These are phyloP conservation scores for Herpomyces periplanetae DNA, from an alignment of 2,329 filamentous ascomycete species.

Conservation along the genomic window DNA sequence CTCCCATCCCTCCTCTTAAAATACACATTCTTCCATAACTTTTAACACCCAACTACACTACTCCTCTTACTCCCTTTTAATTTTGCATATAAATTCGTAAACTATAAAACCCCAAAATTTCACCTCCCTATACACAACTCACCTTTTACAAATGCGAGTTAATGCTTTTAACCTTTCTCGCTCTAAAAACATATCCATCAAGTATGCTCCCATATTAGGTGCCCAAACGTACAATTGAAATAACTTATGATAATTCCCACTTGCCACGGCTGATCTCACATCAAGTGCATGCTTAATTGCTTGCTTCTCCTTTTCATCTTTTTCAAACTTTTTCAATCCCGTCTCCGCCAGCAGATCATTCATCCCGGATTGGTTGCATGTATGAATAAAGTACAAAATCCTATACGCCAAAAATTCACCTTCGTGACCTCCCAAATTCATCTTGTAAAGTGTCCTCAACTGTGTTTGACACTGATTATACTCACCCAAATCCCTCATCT, in stretches of 20 bases:
- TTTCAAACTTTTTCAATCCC: no score
- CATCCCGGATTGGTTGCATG: constrained; percentile 84
- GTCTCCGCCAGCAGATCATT: constrained; percentile 89
- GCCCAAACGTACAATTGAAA: constrained; percentile 83
- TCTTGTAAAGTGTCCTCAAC: constrained; percentile 54
- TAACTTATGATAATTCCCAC: constrained; percentile 90
- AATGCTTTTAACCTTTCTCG: constrained; percentile 67
- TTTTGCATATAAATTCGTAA: background rate
- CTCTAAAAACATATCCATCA: constrained; percentile 96
- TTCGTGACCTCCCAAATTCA: constrained; percentile 51
- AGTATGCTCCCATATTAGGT: constrained; percentile 81
- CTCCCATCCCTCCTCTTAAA: no score
- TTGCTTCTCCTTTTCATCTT: constrained; percentile 65
- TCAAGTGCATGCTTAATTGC: constrained; percentile 64
- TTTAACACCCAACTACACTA: no score
- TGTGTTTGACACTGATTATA: constrained; percentile 99
- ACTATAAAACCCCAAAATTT: background rate
- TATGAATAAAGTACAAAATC: constrained; percentile 97
- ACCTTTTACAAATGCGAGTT: constrained; percentile 80
- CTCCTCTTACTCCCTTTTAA: no score
- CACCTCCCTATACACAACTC: constrained; percentile 10
- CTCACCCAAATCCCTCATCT: constrained; percentile 98
- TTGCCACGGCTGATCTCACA: constrained; percentile 57
- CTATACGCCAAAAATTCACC: constrained; percentile 96
- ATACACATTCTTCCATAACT: no score